phyloP scores from a whole-genome alignment of 768 basidiomycete genomes.

The Mycena capillaripes region DNA sequence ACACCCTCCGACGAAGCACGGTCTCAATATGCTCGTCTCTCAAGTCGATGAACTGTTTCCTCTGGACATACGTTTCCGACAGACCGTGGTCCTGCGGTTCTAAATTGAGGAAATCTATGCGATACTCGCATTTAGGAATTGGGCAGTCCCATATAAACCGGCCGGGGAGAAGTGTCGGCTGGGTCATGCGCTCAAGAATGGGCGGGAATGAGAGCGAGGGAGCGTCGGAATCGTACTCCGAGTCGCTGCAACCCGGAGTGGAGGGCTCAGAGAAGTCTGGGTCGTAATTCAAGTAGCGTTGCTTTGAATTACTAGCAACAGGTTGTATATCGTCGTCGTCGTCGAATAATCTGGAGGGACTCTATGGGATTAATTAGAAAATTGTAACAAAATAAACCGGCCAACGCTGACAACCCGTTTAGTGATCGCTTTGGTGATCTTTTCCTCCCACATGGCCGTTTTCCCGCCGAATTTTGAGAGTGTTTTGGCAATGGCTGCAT shows the following conservation, averaged over 20 bases:
- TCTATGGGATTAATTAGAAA: neutral
- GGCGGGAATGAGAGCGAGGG: constrained; percentile 13
- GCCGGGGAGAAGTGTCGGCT: constrained; percentile 55
- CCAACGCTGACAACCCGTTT: neutral
- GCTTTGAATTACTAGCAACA: neutral
- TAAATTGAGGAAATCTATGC: constrained; percentile 62
- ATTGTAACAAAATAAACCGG: too few relatives aligned
- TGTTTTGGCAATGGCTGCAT: constrained; percentile 20
- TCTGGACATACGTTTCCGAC: constrained; percentile 42
- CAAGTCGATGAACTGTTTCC: constrained; percentile 53
- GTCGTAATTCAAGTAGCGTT: constrained; percentile 55
- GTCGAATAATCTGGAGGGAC: neutral
- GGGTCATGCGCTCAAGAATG: constrained; percentile 39
- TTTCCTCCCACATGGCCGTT: constrained; percentile 45
- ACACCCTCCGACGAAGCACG: constrained; percentile 42
- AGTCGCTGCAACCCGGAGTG: constrained; percentile 51
- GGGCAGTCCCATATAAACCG: constrained; percentile 70
- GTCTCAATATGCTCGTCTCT: constrained; percentile 47
- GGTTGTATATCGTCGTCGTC: neutral
- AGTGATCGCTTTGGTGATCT: constrained; percentile 37
- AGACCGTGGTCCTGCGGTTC: constrained; percentile 47
- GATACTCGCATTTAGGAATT: constrained; percentile 55
- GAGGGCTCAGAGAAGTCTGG: constrained; percentile 72
- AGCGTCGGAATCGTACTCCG: constrained; percentile 52
- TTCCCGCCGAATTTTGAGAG: constrained; percentile 51